A percentile compares a stretch with the other conserved stretches of the same genome.
phyloP scores from a whole-genome alignment of 352 stramenopile genomes.

The Pythium insidiosum region DNA sequence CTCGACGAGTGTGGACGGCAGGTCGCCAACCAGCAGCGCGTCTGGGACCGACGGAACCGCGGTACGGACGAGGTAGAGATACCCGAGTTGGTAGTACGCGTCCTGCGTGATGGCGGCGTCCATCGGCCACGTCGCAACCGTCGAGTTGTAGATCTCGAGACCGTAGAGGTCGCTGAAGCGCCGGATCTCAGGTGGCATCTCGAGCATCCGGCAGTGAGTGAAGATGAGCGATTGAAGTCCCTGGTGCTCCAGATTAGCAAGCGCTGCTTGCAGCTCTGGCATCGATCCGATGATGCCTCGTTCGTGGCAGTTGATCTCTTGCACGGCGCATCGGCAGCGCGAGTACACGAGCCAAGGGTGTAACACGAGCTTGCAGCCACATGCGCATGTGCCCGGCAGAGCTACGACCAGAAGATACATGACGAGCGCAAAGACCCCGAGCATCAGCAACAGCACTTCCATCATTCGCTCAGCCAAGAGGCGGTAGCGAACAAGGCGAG shows the following conservation, averaged over 20 bases:
- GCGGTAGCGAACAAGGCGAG: background rate
- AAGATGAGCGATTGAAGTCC: conserved; percentile 11
- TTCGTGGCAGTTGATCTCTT: conserved; percentile 12
- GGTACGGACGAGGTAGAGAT: conserved; percentile 10
- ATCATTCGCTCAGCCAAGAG: background rate
- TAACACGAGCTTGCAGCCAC: conserved; percentile 5
- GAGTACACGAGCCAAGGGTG: conserved; percentile 9
- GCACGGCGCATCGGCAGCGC: conserved; percentile 4
- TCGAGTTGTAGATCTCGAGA: conserved; percentile 15
- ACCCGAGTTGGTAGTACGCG: conserved; percentile 3
- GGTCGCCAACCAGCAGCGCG: background rate
- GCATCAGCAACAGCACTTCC: background rate
- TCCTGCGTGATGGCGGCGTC: background rate
- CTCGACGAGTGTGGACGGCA: conserved; percentile 7
- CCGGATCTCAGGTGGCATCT: conserved; percentile 6
- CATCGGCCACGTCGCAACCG: conserved; percentile 4
- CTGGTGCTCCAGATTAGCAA: background rate
- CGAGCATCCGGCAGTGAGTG: conserved; percentile 7
- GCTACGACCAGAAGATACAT: background rate
- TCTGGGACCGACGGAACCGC: conserved; percentile 5
- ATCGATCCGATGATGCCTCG: conserved; percentile 3
- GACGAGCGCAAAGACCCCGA: background rate
- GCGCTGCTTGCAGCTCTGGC: background rate
- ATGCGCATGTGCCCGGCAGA: background rate
- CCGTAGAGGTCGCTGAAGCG: conserved; percentile 6